Percentiles rank a stretch among this genome's conserved stretches.
Conservation (phyloP, 1,139 yeast genomes). For the Pichia sp. region DNA sequence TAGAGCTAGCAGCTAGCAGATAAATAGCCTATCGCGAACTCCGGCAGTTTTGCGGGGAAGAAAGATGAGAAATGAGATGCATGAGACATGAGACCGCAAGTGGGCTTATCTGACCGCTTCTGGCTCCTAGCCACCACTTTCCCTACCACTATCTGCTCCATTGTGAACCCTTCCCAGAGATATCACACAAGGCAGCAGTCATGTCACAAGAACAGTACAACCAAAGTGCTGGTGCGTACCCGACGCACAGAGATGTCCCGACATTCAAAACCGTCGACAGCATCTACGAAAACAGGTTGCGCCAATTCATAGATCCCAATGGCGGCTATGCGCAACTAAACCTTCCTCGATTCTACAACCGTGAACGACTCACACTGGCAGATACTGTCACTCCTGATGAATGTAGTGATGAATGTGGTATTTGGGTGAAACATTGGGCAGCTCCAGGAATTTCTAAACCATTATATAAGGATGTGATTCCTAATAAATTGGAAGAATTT, state of each 20-base stretch:
- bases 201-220: too few species aligned
- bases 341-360: slow-evolving; percentile 77
- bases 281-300: slow-evolving; percentile 68
- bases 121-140: too few species aligned
- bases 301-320: slow-evolving; percentile 68
- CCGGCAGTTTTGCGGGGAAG: too few species aligned
- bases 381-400: slow-evolving; percentile 16
- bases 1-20: too few species aligned
- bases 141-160: too few species aligned
- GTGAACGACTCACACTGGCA: slow-evolving; percentile 40
- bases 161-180: too few species aligned
- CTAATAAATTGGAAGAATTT: slow-evolving; percentile 43
- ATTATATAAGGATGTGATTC: slow-evolving; percentile 61
- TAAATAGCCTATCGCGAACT: too few species aligned
- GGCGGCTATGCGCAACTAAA: slow-evolving; percentile 68
- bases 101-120: too few species aligned
- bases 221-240: too few species aligned
- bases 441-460: slow-evolving; percentile 76
- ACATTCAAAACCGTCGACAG: slow-evolving; percentile 77
- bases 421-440: slow-evolving; percentile 48
- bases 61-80: too few species aligned
- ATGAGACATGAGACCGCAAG: too few species aligned
- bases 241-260: slow-evolving; percentile 53
- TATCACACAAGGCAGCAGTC: too few species aligned
- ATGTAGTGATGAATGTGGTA: slow-evolving; percentile 29